Percentiles rank a stretch among this genome's conserved stretches.
These are phyloP conservation scores for Ophiostoma sp. DNA, from an alignment of 2,329 filamentous ascomycete genomes.

Conservation along the genomic window DNA sequence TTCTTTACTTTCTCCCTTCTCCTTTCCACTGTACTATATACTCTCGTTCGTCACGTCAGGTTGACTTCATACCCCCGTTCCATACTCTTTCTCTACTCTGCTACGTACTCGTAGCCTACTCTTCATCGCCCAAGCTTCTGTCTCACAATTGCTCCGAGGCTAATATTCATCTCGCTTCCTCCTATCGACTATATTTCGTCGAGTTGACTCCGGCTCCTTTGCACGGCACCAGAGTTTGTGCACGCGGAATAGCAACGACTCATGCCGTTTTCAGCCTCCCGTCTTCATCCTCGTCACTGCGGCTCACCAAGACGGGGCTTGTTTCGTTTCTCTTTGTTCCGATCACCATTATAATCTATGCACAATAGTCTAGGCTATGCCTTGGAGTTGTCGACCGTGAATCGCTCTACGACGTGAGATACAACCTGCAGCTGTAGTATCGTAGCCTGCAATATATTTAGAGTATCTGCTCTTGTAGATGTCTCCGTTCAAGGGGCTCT, in stretches of 20 bases:
- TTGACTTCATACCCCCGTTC: no score
- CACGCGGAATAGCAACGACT: no score
- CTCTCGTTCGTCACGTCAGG: no score
- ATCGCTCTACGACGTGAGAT: neutral
- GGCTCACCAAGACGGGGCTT: no score
- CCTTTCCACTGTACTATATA: no score
- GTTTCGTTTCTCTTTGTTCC: neutral
- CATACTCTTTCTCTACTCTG: neutral
- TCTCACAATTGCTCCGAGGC: conserved; percentile 7
- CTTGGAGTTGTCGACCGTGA: neutral
- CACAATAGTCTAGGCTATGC: neutral
- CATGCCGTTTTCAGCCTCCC: no score
- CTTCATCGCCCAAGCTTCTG: conserved; percentile 1
- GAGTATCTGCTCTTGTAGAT: neutral
- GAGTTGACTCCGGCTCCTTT: no score
- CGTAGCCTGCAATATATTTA: no score
- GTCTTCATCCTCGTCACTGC: no score
- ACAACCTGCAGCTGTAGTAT: no score
- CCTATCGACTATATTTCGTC: neutral
- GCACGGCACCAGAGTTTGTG: no score
- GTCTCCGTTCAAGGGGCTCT: neutral
- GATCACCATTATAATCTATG: conserved; percentile 6
- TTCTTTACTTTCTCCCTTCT: no score
- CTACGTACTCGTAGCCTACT: neutral
- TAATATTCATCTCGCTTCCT: neutral